Conservation (phyloP, 75 land plant genomes). For the Adiantum capillusveneris region DNA sequence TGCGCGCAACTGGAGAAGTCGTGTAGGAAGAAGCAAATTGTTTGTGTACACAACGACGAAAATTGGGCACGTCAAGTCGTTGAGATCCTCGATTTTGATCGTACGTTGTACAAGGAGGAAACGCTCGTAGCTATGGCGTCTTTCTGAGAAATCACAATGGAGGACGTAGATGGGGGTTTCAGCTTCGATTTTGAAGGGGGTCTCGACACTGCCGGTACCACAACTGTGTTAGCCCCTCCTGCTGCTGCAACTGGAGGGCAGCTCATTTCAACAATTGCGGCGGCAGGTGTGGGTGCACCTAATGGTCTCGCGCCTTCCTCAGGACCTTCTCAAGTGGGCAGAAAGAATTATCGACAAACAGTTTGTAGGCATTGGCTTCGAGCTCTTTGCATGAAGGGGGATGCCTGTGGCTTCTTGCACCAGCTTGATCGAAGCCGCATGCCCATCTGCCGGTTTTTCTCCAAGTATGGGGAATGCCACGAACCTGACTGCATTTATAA, state of each 20-base stretch:
- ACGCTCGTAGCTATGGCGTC: too few species aligned
- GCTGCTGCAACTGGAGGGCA: constrained; percentile 1
- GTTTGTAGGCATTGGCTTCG: constrained; percentile 99
- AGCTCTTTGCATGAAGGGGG: constrained; percentile 95
- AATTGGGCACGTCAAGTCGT: too few species aligned
- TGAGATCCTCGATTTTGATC: too few species aligned
- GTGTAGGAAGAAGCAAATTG: too few species aligned
- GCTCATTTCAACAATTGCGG: neutral
- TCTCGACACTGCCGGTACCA: constrained; percentile 43
- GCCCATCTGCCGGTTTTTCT: constrained; percentile 94
- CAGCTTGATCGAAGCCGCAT: constrained; percentile 93
- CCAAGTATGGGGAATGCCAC: constrained; percentile 83
- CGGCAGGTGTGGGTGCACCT: constrained; percentile 9
- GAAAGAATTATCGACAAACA: constrained; percentile 90
- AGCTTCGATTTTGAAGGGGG: constrained; percentile 98
- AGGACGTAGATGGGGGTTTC: constrained; percentile 85
- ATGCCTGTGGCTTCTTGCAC: constrained; percentile 95
- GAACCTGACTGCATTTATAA: constrained; percentile 99
- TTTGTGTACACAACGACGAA: too few species aligned
- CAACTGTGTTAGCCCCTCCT: constrained; percentile 9
- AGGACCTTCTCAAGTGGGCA: constrained; percentile 12
- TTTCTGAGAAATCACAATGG: constrained; percentile 30
- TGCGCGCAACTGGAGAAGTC: too few species aligned
- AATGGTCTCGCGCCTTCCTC: constrained; percentile 1
- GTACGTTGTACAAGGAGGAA: too few species aligned